A percentile compares a stretch with the other conserved stretches of the same genome.
These are phyloP conservation scores for Meyerozyma sp. DNA, from an alignment of 1,139 yeast species.

Conservation along the genomic window DNA sequence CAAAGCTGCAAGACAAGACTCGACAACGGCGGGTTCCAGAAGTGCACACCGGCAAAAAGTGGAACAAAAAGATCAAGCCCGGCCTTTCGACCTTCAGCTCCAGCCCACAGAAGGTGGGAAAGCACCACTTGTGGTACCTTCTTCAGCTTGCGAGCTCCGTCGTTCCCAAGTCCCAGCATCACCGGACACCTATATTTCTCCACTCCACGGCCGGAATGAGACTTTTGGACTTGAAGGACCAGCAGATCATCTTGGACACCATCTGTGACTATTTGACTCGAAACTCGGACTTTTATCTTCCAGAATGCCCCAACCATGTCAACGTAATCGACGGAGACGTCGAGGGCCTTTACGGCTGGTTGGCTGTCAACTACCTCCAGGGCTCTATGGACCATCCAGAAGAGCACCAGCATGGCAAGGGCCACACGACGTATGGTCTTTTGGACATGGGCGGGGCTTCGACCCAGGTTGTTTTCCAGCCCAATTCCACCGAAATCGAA, in stretches of 20 bases:
- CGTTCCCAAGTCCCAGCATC: constrained; percentile 63
- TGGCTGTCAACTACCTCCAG: constrained; percentile 64
- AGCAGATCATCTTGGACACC: constrained; percentile 41
- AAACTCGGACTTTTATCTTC: constrained; percentile 54
- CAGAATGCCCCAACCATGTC: constrained; percentile 56
- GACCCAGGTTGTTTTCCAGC: constrained; percentile 77
- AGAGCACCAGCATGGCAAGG: constrained; percentile 45
- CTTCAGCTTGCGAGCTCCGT: constrained; percentile 50
- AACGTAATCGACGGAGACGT: constrained; percentile 69
- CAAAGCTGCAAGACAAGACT: background rate
- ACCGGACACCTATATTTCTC: constrained; percentile 69
- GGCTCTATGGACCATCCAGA: constrained; percentile 51
- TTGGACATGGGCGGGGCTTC: constrained; percentile 90
- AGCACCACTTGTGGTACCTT: constrained; percentile 52
- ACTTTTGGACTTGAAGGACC: constrained; percentile 52
- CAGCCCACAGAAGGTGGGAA: constrained; percentile 51
- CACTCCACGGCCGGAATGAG: constrained; percentile 85
- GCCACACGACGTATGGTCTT: constrained; percentile 63
- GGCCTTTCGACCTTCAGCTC: constrained; percentile 57
- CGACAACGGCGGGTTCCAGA: constrained; percentile 26
- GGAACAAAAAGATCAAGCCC: constrained; percentile 62
- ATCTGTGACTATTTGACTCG: constrained; percentile 52
- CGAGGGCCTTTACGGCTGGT: constrained; percentile 83
- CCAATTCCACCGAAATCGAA: constrained; percentile 49
- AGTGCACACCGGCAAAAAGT: constrained; percentile 40